Evolutionary conservation across 2,329 filamentous ascomycete genomes (phyloP), one percentile per base, ranked within the genome.

Genomic region (Botryotinia calthae): DNA sequence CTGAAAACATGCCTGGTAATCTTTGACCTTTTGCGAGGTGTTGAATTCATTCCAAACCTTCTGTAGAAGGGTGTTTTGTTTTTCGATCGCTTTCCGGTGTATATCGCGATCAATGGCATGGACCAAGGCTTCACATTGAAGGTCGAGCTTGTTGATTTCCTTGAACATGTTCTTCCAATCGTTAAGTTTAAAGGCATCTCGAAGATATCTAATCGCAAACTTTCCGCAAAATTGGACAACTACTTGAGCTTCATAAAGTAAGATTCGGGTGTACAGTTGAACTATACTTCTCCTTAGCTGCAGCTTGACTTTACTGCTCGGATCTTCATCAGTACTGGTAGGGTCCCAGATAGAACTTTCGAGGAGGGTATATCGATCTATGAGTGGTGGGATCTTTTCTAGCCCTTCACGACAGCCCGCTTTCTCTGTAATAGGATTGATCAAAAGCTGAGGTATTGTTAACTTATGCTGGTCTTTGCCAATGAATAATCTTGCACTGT

Each of bases 31-130:
- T 9, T 59, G 31, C 18, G 9, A 59, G 16, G 56, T 10, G 0
- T 22, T 37, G 0, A 4, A 5, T 4, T 6, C 16, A 31, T 34
- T 12, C 7, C 0, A 58, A 1, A 2, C 28, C 7, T 58, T 4
- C 4, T 3, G 16, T 31, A 58, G 51, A 7, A 56, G n/a, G 12
- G 51, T 56, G 1, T 9, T 14, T 34, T 58, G 56, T 4, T 58
- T 4, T 22, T 58, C n/a, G 6, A 31, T 4, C 8, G 18, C 7
- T 10, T 22, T 58, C 16, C 56, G 28, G 28, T 58, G 1, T 10
- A 34, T 4, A 34, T 58, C 56, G 20, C 56, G 56, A 58, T 58
- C 56, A 31, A 58, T 58, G 6, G 18, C 28, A 31, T 58, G 0
- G 16, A 10, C 31, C 56, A 34, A 20, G 2, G 2, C n/a, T 58